These are phyloP conservation scores for Cardamine chenopodiifolia DNA, from an alignment of 345 rosid genomes.

Conservation along the genomic window DNA sequence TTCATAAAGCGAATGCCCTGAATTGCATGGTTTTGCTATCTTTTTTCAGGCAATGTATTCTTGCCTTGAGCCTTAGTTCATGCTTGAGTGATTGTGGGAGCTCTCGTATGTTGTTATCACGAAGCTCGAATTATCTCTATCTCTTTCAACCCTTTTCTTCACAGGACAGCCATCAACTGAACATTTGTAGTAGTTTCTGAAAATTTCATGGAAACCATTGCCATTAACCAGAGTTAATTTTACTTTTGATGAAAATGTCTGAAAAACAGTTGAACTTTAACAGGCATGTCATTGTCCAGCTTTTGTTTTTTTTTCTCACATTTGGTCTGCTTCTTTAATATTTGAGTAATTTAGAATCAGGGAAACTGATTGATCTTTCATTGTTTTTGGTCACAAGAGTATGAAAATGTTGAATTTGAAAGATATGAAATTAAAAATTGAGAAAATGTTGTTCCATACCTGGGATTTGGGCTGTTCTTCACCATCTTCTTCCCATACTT, in stretches of 20 bases:
- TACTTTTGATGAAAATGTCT: not conserved
- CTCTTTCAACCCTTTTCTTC: slow-evolving; percentile 94
- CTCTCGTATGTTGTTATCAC: slow-evolving; percentile 92
- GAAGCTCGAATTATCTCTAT: slow-evolving; percentile 64
- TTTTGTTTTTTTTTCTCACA: slow-evolving; percentile 11
- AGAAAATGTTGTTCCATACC: slow-evolving; percentile 50
- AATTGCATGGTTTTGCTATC: slow-evolving; percentile 17
- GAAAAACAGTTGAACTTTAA: not conserved
- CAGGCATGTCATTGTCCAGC: slow-evolving; percentile 10
- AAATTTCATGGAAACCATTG: slow-evolving; percentile 19
- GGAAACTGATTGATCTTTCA: not conserved
- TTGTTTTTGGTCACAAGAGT: not conserved
- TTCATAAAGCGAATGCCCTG: slow-evolving; percentile 3
- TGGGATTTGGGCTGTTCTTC: slow-evolving; percentile 88
- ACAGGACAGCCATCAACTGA: slow-evolving; percentile 75
- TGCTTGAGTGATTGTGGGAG: slow-evolving; percentile 61
- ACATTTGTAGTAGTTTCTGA: slow-evolving; percentile 87
- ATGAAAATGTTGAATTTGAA: not conserved
- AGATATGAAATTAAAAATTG: not conserved
- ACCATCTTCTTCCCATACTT: slow-evolving; percentile 99
- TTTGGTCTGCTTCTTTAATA: slow-evolving; percentile 1
- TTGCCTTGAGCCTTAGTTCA: slow-evolving; percentile 4
- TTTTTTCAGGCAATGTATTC: not conserved
- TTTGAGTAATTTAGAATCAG: not conserved
- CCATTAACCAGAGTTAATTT: not conserved